Conservation (phyloP, 1,284 basidiomycete species). For the Ganoderma sinense region DNA sequence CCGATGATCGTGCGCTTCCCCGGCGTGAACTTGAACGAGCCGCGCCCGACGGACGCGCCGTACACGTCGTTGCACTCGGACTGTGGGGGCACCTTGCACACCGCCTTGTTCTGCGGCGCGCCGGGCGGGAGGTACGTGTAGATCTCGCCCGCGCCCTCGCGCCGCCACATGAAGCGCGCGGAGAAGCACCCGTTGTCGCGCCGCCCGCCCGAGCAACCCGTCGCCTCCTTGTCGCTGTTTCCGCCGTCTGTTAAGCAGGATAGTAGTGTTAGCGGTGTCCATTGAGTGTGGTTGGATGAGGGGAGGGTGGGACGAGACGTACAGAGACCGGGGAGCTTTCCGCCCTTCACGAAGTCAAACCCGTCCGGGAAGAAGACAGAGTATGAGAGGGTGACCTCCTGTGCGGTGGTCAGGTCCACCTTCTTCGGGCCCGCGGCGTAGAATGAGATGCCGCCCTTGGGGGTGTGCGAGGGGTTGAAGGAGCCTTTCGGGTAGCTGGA, state of each 20-base stretch:
- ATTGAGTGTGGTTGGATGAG: neutral
- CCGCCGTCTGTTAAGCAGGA: constrained; percentile 52
- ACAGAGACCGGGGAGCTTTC: constrained; percentile 44
- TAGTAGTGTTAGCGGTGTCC: neutral
- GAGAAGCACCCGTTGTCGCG: constrained; percentile 57
- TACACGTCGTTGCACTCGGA: constrained; percentile 70
- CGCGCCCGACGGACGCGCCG: constrained; percentile 77
- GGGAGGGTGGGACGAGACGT: constrained; percentile 26
- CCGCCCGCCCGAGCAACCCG: constrained; percentile 59
- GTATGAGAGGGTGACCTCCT: constrained; percentile 61
- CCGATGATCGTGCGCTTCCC: constrained; percentile 69
- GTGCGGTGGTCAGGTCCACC: constrained; percentile 55
- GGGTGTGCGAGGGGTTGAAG: constrained; percentile 61
- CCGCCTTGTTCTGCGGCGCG: constrained; percentile 62
- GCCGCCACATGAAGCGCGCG: constrained; percentile 65
- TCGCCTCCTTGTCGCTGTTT: constrained; percentile 48
- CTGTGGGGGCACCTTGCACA: constrained; percentile 58
- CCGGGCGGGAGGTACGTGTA: constrained; percentile 67
- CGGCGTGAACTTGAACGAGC: constrained; percentile 65
- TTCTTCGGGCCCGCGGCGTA: constrained; percentile 55
- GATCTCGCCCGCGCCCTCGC: constrained; percentile 58
- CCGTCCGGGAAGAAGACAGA: constrained; percentile 64
- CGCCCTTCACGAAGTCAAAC: constrained; percentile 51
- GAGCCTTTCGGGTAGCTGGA: constrained; percentile 65
- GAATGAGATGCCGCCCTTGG: constrained; percentile 68